phyloP scores from a whole-genome alignment of 208 protist genomes.

The Novymonas esmeraldas region DNA sequence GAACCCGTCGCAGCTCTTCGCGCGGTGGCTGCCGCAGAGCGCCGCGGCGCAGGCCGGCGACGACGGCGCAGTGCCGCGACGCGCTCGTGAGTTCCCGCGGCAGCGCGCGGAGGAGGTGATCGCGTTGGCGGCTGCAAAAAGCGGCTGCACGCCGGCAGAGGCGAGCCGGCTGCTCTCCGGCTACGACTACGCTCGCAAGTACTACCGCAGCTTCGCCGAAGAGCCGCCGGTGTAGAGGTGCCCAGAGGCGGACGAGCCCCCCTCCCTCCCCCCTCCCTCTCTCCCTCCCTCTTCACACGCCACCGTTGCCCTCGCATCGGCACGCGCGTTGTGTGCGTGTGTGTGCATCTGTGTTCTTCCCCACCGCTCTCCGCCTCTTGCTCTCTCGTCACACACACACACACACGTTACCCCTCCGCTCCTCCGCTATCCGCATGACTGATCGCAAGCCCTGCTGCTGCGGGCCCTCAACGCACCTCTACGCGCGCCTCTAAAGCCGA shows the following conservation, averaged over 20 bases:
- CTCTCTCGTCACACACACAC: no score
- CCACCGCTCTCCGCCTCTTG: no score
- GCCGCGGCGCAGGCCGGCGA: neutral
- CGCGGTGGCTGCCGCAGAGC: constrained; percentile 41
- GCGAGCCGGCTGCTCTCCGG: constrained; percentile 6
- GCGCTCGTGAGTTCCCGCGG: constrained; percentile 17
- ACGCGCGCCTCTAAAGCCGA: no score
- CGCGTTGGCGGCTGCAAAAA: constrained; percentile 29
- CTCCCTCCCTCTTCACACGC: neutral
- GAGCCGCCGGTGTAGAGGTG: neutral
- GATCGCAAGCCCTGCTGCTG: no score
- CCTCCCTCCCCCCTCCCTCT: neutral
- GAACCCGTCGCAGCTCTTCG: constrained; percentile 42
- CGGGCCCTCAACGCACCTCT: no score
- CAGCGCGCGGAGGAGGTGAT: constrained; percentile 22
- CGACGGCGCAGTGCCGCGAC: neutral
- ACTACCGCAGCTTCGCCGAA: constrained; percentile 20
- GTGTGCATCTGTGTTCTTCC: no score
- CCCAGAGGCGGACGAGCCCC: neutral
- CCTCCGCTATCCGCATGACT: no score
- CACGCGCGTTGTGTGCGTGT: no score
- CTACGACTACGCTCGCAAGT: constrained; percentile 27
- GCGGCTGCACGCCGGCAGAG: constrained; percentile 21
- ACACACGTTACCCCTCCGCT: no score
- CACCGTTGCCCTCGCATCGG: no score